Evolutionary conservation across 2,329 filamentous ascomycete species (phyloP).

Genomic region (Trichoderma sp.): DNA sequence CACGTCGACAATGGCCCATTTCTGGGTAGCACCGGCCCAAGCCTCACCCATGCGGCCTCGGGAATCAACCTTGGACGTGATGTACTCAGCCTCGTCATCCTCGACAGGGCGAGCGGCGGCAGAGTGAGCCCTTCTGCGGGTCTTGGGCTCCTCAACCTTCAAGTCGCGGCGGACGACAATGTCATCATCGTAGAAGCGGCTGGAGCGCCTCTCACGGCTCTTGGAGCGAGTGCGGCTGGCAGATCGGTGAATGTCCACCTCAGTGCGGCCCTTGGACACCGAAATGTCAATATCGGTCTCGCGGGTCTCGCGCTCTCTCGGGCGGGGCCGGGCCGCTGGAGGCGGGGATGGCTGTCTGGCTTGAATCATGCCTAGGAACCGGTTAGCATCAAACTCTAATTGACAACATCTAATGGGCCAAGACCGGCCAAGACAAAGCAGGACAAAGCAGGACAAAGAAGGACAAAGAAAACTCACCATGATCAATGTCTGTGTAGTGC

Average conservation of each 20-base stretch:
- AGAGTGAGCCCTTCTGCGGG: conserved; percentile 51
- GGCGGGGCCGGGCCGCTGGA: conserved; percentile 47
- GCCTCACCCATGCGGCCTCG: conserved; percentile 70
- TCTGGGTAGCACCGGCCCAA: conserved; percentile 67
- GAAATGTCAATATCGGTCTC: conserved; percentile 60
- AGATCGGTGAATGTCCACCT: conserved; percentile 53
- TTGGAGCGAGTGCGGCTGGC: conserved; percentile 36
- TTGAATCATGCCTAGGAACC: conserved; percentile 42
- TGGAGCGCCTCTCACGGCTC: conserved; percentile 39
- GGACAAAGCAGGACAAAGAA: too few species aligned
- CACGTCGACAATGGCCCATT: conserved; percentile 80
- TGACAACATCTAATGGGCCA: not conserved
- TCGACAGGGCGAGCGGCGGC: conserved; percentile 42
- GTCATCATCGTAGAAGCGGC: conserved; percentile 58
- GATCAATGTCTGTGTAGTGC: conserved; percentile 81
- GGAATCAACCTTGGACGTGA: conserved; percentile 52
- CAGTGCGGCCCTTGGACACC: conserved; percentile 51
- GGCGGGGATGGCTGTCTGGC: conserved; percentile 44
- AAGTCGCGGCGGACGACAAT: conserved; percentile 60
- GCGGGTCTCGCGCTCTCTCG: conserved; percentile 29
- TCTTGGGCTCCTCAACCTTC: conserved; percentile 40
- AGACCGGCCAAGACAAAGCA: not conserved
- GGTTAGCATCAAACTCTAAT: conserved; percentile 12
- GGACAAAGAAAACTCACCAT: conserved; percentile 61
- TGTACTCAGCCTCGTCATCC: conserved; percentile 63